Evolutionary conservation across 345 rosid species (phyloP).

Genomic region (Arabidopsis arenosa): DNA sequence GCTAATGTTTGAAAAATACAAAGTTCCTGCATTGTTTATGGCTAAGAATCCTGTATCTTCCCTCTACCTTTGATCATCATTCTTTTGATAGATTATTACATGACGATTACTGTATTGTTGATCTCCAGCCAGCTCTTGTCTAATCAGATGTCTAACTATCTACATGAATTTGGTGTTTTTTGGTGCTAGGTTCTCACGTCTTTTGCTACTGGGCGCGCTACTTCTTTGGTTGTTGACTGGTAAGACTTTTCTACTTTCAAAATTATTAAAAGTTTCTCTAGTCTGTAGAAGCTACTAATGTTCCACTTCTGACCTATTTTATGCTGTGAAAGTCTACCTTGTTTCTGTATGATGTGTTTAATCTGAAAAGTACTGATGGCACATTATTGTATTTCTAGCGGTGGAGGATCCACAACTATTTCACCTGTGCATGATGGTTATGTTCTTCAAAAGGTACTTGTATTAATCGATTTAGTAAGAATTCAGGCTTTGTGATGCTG

Average conservation of each 20-base stretch:
- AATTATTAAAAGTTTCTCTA: background rate
- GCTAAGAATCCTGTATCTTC: conserved; percentile 93
- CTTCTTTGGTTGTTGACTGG: conserved; percentile 98
- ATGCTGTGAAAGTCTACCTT: conserved; percentile 19
- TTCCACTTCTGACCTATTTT: conserved; percentile 15
- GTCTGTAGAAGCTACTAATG: conserved; percentile 20
- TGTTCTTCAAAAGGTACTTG: conserved; percentile 92
- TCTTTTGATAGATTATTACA: background rate
- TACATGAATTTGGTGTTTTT: conserved; percentile 35
- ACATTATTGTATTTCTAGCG: conserved; percentile 54
- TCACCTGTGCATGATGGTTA: conserved; percentile 98
- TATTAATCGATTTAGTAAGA: conserved; percentile 2
- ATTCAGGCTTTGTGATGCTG: conserved; percentile 2
- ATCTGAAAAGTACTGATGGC: conserved; percentile 24
- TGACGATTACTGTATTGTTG: background rate
- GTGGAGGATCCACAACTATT: conserved; percentile 97
- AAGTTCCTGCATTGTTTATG: conserved; percentile 95
- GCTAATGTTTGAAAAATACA: conserved; percentile 97
- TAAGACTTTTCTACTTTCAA: conserved; percentile 40
- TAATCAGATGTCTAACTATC: conserved; percentile 25
- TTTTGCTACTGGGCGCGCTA: conserved; percentile 98
- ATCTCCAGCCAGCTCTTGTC: background rate
- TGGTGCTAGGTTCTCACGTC: conserved; percentile 88
- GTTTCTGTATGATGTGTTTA: conserved; percentile 15
- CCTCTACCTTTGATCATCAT: conserved; percentile 27